Evolutionary conservation across 2,329 filamentous ascomycete species (phyloP).

Genomic region (Cladosporium sp.): DNA sequence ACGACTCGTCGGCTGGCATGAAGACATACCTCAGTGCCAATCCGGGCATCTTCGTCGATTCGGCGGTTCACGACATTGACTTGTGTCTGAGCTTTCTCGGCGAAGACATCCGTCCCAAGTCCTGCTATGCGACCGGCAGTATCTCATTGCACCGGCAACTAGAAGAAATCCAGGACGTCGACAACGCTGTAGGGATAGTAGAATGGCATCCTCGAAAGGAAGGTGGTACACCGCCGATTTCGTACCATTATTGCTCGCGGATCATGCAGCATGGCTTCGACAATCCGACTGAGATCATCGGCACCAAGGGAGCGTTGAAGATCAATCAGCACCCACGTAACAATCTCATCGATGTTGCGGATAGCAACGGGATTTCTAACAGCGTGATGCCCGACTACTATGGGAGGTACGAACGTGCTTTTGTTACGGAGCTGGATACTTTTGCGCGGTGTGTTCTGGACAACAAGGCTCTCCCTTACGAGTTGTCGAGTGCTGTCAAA

Average conservation of each 20-base stretch:
- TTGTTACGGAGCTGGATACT: not conserved
- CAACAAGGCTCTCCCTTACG: not conserved
- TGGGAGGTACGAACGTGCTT: not conserved
- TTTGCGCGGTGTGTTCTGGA: not conserved
- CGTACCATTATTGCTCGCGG: slow-evolving; percentile 45
- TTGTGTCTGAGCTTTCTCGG: slow-evolving; percentile 41
- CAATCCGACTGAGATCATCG: slow-evolving; percentile 44
- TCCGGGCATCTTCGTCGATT: slow-evolving; percentile 44
- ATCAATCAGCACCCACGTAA: slow-evolving; percentile 30
- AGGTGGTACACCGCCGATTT: slow-evolving; percentile 37
- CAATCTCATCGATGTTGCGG: not conserved
- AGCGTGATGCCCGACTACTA: not conserved
- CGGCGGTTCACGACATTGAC: slow-evolving; percentile 43
- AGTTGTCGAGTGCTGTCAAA: not conserved
- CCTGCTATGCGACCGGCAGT: slow-evolving; percentile 40
- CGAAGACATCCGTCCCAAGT: slow-evolving; percentile 37
- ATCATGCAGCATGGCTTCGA: slow-evolving; percentile 46
- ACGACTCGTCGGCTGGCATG: not conserved
- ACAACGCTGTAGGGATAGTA: slow-evolving; percentile 46
- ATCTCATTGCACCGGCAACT: slow-evolving; percentile 41
- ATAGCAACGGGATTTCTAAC: not conserved
- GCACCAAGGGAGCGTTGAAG: slow-evolving; percentile 40
- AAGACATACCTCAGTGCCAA: slow-evolving; percentile 27
- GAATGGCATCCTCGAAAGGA: slow-evolving; percentile 35
- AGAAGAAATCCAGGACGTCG: slow-evolving; percentile 41